Evolutionary conservation across 139 green algal genomes (phyloP).

Genomic region (Bryopsis sp.): DNA sequence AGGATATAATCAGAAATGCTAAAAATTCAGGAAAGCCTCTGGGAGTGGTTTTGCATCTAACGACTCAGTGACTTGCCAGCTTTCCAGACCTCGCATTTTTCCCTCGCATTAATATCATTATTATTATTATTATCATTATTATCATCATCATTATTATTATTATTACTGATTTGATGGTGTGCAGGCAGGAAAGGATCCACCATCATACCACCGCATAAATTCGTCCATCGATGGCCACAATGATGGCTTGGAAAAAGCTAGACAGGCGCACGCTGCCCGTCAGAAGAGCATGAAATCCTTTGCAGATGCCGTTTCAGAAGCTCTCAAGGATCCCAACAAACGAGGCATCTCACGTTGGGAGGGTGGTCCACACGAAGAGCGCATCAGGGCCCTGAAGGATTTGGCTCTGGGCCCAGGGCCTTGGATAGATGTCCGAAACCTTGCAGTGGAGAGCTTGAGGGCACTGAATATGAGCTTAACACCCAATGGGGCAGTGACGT

Average conservation of each 20-base stretch:
- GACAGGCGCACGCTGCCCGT: no score
- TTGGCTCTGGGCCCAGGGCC: background rate
- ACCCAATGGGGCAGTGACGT: background rate
- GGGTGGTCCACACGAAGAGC: background rate
- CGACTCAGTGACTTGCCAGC: no score
- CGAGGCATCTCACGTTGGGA: background rate
- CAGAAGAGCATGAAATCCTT: no score
- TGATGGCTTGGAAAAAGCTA: background rate
- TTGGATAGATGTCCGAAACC: background rate
- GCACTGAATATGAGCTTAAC: background rate
- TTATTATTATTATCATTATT: no score
- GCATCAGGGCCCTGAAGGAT: constrained; percentile 7
- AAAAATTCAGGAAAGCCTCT: no score
- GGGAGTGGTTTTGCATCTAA: no score
- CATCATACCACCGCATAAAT: constrained; percentile 4
- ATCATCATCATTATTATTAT: no score
- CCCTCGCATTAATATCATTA: no score
- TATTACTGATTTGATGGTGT: no score
- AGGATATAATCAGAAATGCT: constrained; percentile 9
- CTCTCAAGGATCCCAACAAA: background rate
- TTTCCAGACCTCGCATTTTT: no score
- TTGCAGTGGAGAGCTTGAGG: constrained; percentile 10
- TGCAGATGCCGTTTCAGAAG: constrained; percentile 5
- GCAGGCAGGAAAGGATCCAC: no score
- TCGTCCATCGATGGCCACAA: background rate